Evolutionary conservation across 2,329 filamentous ascomycete genomes (phyloP), one percentile per base, ranked within the genome.

Genomic region (Trichoderma harzianum): DNA sequence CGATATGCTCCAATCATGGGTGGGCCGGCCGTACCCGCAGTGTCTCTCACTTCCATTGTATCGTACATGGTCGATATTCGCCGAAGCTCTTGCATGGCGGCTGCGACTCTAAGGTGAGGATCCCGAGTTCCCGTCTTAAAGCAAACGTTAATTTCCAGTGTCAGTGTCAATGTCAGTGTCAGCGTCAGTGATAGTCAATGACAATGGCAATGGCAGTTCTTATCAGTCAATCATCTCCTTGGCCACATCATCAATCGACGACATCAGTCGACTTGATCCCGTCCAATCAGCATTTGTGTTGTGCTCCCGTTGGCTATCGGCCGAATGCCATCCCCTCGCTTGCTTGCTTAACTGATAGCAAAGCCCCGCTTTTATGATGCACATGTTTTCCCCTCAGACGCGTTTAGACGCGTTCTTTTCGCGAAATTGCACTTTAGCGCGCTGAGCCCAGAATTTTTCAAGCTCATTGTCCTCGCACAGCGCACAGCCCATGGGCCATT

Each of bases 341-440:
- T 30, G 64, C 60, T 71, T 53, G 69, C 69, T 66, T 71, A 71
- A 28, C 34, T 70, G 61, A 65, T 53, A 58, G 47, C 18, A n/a
- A 4, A 21, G 51, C 51, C 60, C 68, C 68, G 60, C 60, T 39
- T 70, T 63, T 71, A 71, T 64, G 66, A 69, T 64, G 69, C 60
- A 21, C 51, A 64, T 51, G 60, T 65, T 71, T 47, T n/a, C 58
- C 69, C 53, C 34, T 32, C 61, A 39, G 26, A 65, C 69, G 69
- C 69, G 60, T 71, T 36, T 32, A 60, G 61, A 65, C 61, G 69
- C 69, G 69, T 60, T 21, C 24, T 14, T 70, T 64, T 70, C 68
- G 68, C 68, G 68, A 43, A 63, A 43, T 64, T 58, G 28, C 24
- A 30, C 34, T 64, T 70, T 70, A 64, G 60, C 68, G 68, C 68